Percentiles rank a stretch among this genome's conserved stretches.
Conservation (phyloP, 495 filamentous ascomycete genomes). For the Zalerion maritima region DNA sequence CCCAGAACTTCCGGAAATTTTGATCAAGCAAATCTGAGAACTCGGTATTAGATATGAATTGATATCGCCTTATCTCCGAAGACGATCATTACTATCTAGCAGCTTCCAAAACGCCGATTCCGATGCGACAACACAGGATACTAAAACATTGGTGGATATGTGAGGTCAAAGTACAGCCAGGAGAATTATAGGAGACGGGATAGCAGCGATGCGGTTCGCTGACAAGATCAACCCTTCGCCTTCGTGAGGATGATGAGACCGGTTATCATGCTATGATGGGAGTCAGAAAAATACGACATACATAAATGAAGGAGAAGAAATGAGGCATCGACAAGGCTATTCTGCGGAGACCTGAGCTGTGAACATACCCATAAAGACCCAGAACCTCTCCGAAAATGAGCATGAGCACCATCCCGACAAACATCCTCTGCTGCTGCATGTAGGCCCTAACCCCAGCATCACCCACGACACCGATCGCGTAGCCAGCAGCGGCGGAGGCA, state of each 20-base stretch:
- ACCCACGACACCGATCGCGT: constrained; percentile 89
- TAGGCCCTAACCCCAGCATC: constrained; percentile 88
- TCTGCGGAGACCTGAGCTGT: background rate
- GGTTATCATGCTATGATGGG: constrained; percentile 24
- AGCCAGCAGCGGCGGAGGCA: constrained; percentile 58
- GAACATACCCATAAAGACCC: constrained; percentile 82
- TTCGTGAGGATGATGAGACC: constrained; percentile 39
- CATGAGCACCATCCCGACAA: constrained; percentile 97
- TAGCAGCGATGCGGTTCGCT: too few relatives aligned
- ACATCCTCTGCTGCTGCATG: constrained; percentile 89
- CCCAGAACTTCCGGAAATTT: too few relatives aligned
- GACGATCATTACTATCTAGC: too few relatives aligned
- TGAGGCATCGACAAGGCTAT: background rate
- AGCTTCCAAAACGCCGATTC: too few relatives aligned
- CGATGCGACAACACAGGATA: too few relatives aligned
- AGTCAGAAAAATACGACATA: constrained; percentile 9
- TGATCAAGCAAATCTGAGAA: too few relatives aligned
- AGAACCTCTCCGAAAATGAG: constrained; percentile 97
- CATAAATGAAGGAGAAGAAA: background rate
- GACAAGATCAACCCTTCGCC: constrained; percentile 40
- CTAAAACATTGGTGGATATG: too few relatives aligned
- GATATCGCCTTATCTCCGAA: too few relatives aligned
- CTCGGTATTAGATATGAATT: too few relatives aligned
- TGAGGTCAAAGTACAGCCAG: too few relatives aligned
- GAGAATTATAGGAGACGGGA: too few relatives aligned